phyloP scores from a whole-genome alignment of 352 stramenopile species.

The Phytophthora vignae region DNA sequence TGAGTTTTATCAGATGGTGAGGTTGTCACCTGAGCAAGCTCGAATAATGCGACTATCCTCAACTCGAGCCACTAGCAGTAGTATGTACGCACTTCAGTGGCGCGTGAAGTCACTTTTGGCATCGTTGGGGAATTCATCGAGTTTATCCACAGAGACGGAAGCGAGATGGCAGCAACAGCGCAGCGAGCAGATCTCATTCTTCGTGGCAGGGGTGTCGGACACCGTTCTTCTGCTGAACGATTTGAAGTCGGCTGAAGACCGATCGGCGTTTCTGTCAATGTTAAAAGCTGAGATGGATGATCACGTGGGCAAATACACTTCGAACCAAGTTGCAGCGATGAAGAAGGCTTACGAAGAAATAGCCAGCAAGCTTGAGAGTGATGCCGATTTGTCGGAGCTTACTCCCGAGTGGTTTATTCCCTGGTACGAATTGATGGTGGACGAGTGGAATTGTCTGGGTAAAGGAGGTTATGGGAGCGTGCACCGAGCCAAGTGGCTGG shows the following conservation, averaged over 20 bases:
- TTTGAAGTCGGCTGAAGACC: neutral
- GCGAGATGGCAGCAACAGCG: neutral
- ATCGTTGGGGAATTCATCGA: neutral
- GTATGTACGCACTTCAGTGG: neutral
- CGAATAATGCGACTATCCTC: too few species aligned
- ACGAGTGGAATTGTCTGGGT: neutral
- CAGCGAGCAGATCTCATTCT: neutral
- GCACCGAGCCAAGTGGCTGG: neutral
- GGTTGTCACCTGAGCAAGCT: neutral
- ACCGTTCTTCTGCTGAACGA: constrained; percentile 5
- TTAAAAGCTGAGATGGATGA: neutral
- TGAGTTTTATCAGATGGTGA: neutral
- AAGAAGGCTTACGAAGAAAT: neutral
- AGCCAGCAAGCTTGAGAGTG: neutral
- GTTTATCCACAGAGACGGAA: neutral
- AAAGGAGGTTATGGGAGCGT: constrained; percentile 4
- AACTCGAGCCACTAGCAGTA: neutral
- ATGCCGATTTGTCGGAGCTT: neutral
- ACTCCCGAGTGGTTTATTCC: constrained; percentile 12
- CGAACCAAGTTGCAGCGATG: neutral
- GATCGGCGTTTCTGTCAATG: neutral
- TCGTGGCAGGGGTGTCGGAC: neutral
- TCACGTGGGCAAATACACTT: neutral
- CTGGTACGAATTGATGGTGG: constrained; percentile 7
- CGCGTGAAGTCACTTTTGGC: neutral